A percentile compares a stretch with the other conserved stretches of the same genome.
These are phyloP conservation scores for Usnea hakonensis DNA, from an alignment of 495 filamentous ascomycete genomes.

Conservation along the genomic window DNA sequence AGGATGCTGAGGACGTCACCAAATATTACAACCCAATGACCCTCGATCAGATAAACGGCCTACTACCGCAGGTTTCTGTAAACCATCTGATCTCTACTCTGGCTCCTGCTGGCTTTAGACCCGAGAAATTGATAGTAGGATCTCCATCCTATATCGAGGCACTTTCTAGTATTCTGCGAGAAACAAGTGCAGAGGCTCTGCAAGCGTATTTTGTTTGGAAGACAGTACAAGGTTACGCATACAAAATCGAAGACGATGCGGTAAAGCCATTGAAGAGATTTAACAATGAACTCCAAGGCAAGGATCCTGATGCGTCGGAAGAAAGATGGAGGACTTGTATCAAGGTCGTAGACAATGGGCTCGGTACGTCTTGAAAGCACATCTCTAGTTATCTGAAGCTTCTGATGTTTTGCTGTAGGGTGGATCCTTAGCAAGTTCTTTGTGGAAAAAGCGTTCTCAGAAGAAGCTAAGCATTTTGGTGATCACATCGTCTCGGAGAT, in stretches of 20 bases:
- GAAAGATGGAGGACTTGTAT: slow-evolving; percentile 69
- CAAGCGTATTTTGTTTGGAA: slow-evolving; percentile 56
- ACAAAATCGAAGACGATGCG: slow-evolving; percentile 49
- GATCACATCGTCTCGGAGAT: slow-evolving; percentile 64
- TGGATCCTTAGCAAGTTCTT: slow-evolving; percentile 61
- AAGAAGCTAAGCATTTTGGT: slow-evolving; percentile 56
- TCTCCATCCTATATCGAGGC: slow-evolving; percentile 50
- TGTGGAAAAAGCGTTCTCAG: slow-evolving; percentile 55
- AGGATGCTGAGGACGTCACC: slow-evolving; percentile 51
- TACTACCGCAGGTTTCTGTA: slow-evolving; percentile 50
- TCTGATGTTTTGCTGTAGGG: slow-evolving; percentile 19
- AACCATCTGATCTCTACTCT: slow-evolving; percentile 45
- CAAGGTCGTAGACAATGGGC: slow-evolving; percentile 44
- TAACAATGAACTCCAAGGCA: slow-evolving; percentile 48
- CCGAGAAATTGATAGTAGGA: slow-evolving; percentile 48
- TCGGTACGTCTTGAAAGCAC: slow-evolving; percentile 25
- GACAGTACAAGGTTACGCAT: slow-evolving; percentile 44
- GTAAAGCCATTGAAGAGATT: slow-evolving; percentile 52
- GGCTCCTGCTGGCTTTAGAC: slow-evolving; percentile 42
- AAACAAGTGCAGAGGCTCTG: slow-evolving; percentile 41
- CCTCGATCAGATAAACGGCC: slow-evolving; percentile 42
- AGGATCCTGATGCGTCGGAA: slow-evolving; percentile 53
- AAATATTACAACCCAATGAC: slow-evolving; percentile 52
- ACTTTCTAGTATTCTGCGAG: slow-evolving; percentile 40
- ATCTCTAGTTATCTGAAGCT: not conserved